Base-by-base conservation (phyloP, 2,329 filamentous ascomycete genomes). In the Neobulgaria alba region DNA sequence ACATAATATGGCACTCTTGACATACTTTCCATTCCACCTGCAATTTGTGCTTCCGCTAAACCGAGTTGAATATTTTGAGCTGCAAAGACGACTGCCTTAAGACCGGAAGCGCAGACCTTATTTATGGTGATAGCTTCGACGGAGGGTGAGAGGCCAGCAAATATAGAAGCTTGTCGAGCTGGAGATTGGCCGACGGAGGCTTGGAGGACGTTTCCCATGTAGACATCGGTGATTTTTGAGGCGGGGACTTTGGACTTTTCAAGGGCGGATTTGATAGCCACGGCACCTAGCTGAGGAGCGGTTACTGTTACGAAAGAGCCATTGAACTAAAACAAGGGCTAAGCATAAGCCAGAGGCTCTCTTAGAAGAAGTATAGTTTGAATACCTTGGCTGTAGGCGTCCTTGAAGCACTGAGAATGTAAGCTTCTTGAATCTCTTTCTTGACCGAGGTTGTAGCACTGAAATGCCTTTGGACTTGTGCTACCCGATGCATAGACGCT, bases 1-100 rank as follows among this genome's bases (percentile, higher is more conserved):
- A 93, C 67, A 60, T 95, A 96, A 65, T 93, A 93, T 2, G 92
- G 92, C 3, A 95, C 87, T 29, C 84, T 76, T 4, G 85, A 86
- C 92, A 98, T 98, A 65, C 86, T 95, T 68, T 98, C 92, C 85
- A 98, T 95, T 39, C 92, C 92, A 47, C 92, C 92, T 1, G 92
- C 92, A 5, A 96, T 73, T 61, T 94, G 85, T 0, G 85, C 89
- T 57, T 94, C 85, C 12, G 87, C 77, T 8, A 94, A 73, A 4
- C 92, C 90, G 9, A 98, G 75, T 64, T 95, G 86, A 54, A 96
- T 95, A 58, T 94, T 92, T 59, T 95, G 87, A 1, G 90, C 90
- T 1, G 90, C 92, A 33, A 96, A 75, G 16, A 76, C 79, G 3
- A 96, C 88, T 1, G 92, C 85, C 64, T 98, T 98, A 51, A 98